Percentiles rank a stretch among this genome's conserved stretches.
Conservation (phyloP, 257 asterid species). For the Solanum peruvianum region DNA sequence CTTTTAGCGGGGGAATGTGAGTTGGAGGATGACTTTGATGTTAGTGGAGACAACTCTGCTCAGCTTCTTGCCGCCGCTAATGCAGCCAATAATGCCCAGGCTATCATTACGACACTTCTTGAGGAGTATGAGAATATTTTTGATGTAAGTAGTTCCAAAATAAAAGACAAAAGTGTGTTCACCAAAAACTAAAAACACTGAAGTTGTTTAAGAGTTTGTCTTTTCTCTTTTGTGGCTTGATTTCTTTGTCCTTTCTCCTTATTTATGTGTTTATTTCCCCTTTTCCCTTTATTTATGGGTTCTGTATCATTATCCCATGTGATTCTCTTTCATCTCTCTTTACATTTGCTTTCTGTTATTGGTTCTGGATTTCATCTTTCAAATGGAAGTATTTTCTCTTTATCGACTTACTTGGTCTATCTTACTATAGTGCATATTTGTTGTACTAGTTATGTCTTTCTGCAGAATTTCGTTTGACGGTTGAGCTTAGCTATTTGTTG, state of each 20-base stretch:
- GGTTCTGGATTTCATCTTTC: neutral
- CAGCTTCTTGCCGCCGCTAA: slow-evolving; percentile 91
- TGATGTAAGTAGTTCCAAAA: slow-evolving; percentile 40
- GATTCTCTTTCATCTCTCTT: neutral
- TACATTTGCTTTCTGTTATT: neutral
- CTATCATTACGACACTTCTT: slow-evolving; percentile 61
- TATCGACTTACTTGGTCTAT: neutral
- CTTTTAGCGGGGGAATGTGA: slow-evolving; percentile 93
- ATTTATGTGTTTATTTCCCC: neutral
- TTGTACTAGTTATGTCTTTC: neutral
- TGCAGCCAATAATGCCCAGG: slow-evolving; percentile 92
- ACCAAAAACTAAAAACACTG: neutral
- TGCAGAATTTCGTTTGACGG: neutral
- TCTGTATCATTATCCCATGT: neutral
- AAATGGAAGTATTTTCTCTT: neutral
- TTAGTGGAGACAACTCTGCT: slow-evolving; percentile 74
- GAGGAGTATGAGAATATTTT: slow-evolving; percentile 80
- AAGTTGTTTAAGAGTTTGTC: neutral
- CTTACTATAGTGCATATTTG: neutral
- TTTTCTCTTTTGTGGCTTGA: neutral
- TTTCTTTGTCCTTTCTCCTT: neutral
- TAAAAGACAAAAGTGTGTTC: neutral
- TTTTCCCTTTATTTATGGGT: neutral
- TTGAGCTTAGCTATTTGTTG: slow-evolving; percentile 2
- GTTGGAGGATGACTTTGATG: slow-evolving; percentile 66